Conservation (phyloP, 345 rosid genomes). For the Hibiscus mutabilis region DNA sequence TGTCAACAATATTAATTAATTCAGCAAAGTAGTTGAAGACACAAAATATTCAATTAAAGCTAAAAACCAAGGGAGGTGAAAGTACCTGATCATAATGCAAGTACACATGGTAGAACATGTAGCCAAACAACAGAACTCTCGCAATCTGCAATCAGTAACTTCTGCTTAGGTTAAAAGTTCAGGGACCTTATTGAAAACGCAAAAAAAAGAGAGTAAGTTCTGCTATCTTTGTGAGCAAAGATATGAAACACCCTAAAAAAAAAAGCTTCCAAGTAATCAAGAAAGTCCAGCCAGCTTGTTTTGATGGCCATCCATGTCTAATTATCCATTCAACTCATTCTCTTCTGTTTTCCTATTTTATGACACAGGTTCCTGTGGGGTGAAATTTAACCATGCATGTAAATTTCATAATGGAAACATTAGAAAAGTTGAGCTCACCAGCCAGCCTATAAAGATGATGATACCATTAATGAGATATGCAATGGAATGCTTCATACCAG, state of each 20-base stretch:
- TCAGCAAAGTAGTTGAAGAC: neutral
- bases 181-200: neutral
- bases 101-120: slow-evolving; percentile 75
- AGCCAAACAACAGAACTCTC: slow-evolving; percentile 61
- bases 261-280: neutral
- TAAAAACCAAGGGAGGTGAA: neutral
- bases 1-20: neutral
- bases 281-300: neutral
- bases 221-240: neutral
- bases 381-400: neutral
- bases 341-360: neutral
- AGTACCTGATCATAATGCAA: slow-evolving; percentile 69
- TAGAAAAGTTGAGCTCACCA: slow-evolving; percentile 45
- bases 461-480: slow-evolving; percentile 76
- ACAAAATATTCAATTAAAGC: neutral
- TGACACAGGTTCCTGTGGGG: neutral
- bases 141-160: slow-evolving; percentile 51
- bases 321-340: neutral
- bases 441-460: slow-evolving; percentile 64
- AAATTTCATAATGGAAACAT: neutral
- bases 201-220: neutral
- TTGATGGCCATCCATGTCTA: neutral
- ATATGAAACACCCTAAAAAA: neutral
- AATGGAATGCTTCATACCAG: slow-evolving; percentile 73
- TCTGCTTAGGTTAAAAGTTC: neutral